phyloP scores from a whole-genome alignment of 176 grass and related monocot genomes.

The Poa annua region DNA sequence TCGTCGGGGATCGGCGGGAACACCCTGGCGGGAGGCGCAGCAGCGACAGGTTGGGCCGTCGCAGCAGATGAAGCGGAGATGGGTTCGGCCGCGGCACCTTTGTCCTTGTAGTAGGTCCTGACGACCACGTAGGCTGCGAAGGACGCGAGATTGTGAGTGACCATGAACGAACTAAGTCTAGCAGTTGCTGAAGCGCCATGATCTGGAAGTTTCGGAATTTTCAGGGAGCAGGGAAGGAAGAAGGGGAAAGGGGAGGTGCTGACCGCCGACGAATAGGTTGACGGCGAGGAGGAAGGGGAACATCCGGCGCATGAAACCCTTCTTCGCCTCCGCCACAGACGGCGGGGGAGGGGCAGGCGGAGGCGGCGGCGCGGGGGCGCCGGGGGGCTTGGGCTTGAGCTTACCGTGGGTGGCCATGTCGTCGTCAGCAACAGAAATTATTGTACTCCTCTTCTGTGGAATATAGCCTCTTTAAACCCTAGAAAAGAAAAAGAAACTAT shows the following conservation, averaged over 20 bases:
- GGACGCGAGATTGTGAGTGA: too few species aligned
- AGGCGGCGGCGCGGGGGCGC: background rate
- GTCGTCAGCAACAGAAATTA: too few species aligned
- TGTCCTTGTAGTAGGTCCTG: constrained; percentile 56
- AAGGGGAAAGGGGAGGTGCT: background rate
- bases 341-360: constrained; percentile 42
- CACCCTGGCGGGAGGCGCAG: constrained; percentile 24
- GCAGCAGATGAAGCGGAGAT: background rate
- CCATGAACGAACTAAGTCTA: too few species aligned
- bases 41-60: background rate
- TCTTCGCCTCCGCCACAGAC: constrained; percentile 44
- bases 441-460: too few species aligned
- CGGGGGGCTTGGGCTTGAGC: constrained; percentile 31
- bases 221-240: background rate
- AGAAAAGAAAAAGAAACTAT: too few species aligned
- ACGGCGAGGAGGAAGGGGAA: constrained; percentile 69
- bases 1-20: constrained; percentile 73
- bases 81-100: background rate
- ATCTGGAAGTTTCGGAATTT: too few species aligned
- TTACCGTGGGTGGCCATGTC: constrained; percentile 52
- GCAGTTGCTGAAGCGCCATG: too few species aligned
- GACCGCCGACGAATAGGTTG: constrained; percentile 84
- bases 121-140: constrained; percentile 65
- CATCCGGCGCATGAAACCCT: constrained; percentile 68
- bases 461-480: too few species aligned